A percentile compares a stretch with the other conserved stretches of the same genome.
Conservation (phyloP, 495 filamentous ascomycete species). For the Alectoria sarmentosa region DNA sequence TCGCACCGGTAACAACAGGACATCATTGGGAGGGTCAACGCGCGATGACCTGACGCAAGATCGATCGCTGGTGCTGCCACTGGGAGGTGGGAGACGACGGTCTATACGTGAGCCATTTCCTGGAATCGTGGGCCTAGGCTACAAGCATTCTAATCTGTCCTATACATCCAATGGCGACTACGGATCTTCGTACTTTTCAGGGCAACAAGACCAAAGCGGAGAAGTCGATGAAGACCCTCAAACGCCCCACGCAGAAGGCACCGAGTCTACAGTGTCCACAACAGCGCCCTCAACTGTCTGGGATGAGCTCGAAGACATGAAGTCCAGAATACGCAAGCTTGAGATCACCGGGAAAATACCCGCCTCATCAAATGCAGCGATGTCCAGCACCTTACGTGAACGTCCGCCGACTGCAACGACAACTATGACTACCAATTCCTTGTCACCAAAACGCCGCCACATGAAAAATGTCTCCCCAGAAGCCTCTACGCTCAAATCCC, state of each 20-base stretch:
- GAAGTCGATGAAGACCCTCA: conserved; percentile 29
- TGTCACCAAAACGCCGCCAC: conserved; percentile 65
- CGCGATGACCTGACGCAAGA: conserved; percentile 38
- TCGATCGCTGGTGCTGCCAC: conserved; percentile 39
- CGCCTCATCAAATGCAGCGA: conserved; percentile 67
- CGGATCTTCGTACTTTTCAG: conserved; percentile 52
- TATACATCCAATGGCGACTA: conserved; percentile 45
- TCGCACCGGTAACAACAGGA: conserved; percentile 37
- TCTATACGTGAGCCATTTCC: conserved; percentile 36
- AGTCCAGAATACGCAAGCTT: conserved; percentile 86
- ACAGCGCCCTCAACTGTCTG: conserved; percentile 89
- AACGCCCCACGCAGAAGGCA: conserved; percentile 50
- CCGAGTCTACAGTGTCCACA: conserved; percentile 78
- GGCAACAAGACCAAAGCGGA: conserved; percentile 28
- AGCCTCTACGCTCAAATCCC: conserved; percentile 29
- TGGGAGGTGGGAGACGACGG: conserved; percentile 38
- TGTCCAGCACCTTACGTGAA: conserved; percentile 62
- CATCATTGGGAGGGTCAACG: conserved; percentile 41
- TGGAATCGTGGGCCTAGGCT: conserved; percentile 32
- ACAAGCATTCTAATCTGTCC: conserved; percentile 51
- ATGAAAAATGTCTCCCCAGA: conserved; percentile 47
- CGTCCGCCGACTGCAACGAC: conserved; percentile 87
- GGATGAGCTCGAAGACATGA: conserved; percentile 96
- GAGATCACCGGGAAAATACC: conserved; percentile 86
- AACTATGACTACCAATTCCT: conserved; percentile 85